Base-by-base conservation (phyloP, 805 yeast species). In the Wickerhamiella sergipiensis region DNA sequence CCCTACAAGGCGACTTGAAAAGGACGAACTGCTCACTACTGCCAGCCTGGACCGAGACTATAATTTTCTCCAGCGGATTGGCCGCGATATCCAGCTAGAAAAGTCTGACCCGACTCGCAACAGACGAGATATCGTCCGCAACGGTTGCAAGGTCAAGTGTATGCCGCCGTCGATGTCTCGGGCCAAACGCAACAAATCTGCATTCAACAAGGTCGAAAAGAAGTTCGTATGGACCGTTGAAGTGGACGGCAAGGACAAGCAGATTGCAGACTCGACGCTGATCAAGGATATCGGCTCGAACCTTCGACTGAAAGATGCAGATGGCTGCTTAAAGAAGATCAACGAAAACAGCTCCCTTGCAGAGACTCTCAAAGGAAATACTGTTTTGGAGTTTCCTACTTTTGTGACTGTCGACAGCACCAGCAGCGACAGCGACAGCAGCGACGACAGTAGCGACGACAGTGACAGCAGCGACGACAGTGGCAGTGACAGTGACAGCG, bases 381-480 rank as follows among this genome's bases (percentile, higher is more conserved):
- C 79, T 0, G 84, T 87, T 0, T 71, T 86, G 36, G 96, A 87
- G 61, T 87, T 76, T 57, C 95, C 96, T 0, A 81, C 88, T 0
- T 68, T 87, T 4, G 54, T 52, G 17, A 56, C 53, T 21, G 54
- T 52, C 19, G 44, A 58, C 36, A 49, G 51, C 29, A 57, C 55
- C 44, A 57, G 54, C 17, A 42, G 57, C 46, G 52, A 46, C 18
- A 45, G 49, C 45, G 53, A 50, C 4, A 40, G 49, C 19, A 60
- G 50, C 12, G 42, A 51, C 29, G 56, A 49, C n/a, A 17, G 48
- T 6, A 54, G 45, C 21, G 17, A 45, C 6, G 60, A 50, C 49
- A 43, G 56, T 47, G 56, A 52, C 22, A 49, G 51, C 26, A 36
- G 19, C 19, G 17, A 15, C 9, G 40, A 31, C 38, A 31, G n/a